phyloP scores from a whole-genome alignment of 495 filamentous ascomycete genomes.

The Choiromyces venosus region DNA sequence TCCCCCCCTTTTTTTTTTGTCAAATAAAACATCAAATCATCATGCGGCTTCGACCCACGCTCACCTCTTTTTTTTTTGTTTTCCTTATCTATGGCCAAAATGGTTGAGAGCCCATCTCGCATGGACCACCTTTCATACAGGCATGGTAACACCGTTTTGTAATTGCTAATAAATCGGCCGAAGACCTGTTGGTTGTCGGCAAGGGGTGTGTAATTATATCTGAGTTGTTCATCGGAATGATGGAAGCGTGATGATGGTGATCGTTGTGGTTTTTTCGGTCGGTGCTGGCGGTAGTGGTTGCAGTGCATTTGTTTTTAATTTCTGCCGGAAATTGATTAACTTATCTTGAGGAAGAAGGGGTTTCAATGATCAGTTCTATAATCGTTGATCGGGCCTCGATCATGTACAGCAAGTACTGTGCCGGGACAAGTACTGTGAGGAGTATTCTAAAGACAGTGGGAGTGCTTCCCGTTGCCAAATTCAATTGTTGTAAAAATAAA shows the following conservation, averaged over 20 bases:
- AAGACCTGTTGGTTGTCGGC: not conserved
- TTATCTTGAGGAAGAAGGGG: not conserved
- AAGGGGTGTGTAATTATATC: not conserved
- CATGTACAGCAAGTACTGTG: not conserved
- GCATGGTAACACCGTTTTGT: not conserved
- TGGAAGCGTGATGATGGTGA: not conserved
- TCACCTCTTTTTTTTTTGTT: not conserved
- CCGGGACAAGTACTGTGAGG: not conserved
- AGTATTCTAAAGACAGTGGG: not conserved
- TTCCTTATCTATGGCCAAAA: not conserved
- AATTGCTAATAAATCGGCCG: not conserved
- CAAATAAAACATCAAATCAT: not conserved
- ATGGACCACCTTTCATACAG: not conserved
- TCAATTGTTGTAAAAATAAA: not conserved
- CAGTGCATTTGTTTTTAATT: not conserved
- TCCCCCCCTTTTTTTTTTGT: not conserved
- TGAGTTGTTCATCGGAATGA: not conserved
- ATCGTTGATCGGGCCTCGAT: not conserved
- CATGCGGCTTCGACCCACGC: not conserved
- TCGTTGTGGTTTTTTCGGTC: not conserved
- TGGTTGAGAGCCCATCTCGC: not conserved
- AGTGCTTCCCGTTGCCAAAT: not conserved
- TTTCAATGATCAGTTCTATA: not conserved
- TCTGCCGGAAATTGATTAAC: not conserved
- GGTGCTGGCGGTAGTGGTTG: not conserved